These are phyloP conservation scores for Lachnellula hyalina DNA, from an alignment of 2,329 filamentous ascomycete genomes.

Conservation along the genomic window DNA sequence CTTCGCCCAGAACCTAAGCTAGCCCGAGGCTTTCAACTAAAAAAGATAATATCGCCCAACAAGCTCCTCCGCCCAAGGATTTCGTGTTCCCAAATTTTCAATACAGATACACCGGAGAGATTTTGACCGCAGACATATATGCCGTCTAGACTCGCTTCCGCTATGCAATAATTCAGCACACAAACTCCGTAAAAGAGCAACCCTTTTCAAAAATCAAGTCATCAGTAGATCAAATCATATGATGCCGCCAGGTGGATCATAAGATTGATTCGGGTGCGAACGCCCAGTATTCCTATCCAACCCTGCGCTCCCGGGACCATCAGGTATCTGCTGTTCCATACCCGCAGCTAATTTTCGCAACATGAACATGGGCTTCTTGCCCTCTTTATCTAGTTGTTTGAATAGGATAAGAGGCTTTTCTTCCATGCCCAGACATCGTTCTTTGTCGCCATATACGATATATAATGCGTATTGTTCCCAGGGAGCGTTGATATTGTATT, in stretches of 20 bases:
- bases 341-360: constrained; percentile 46
- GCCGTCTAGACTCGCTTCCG: constrained; percentile 13
- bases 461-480: constrained; percentile 97
- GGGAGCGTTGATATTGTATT: constrained; percentile 97
- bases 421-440: constrained; percentile 84
- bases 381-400: constrained; percentile 95
- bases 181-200: constrained; percentile 9
- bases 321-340: constrained; percentile 40
- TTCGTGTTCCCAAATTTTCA: neutral
- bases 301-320: constrained; percentile 32
- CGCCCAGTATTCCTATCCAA: constrained; percentile 18
- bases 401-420: constrained; percentile 94
- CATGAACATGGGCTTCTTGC: constrained; percentile 99
- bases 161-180: constrained; percentile 15
- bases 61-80: constrained; percentile 4
- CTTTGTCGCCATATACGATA: constrained; percentile 98
- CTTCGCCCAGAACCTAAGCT: neutral
- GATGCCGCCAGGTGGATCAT: constrained; percentile 31
- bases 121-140: constrained; percentile 2
- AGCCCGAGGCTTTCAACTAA: neutral
- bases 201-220: constrained; percentile 3
- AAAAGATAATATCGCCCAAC: neutral
- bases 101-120: constrained; percentile 3
- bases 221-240: constrained; percentile 19
- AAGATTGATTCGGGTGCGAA: constrained; percentile 13